Evolutionary conservation across 306 rosid genomes (phyloP).

Genomic region (Canavalia ensiformis): DNA sequence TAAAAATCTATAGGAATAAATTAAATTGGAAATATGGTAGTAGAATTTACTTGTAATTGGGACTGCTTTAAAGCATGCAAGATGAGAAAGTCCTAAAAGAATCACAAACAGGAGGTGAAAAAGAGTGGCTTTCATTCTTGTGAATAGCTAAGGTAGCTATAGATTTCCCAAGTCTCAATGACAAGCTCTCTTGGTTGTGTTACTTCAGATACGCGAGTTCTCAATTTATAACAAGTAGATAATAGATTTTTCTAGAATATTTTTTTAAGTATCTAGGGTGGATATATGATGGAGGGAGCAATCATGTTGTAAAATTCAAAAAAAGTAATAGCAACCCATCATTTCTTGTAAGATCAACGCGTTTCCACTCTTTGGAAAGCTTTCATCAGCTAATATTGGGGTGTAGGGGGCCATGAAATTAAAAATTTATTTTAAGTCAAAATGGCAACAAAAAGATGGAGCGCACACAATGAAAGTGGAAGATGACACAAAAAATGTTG

Average conservation of each 20-base stretch:
- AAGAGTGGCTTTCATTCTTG: conserved; percentile 58
- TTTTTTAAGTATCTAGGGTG: conserved; percentile 17
- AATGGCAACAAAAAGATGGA: conserved; percentile 42
- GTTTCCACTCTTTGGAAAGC: conserved; percentile 43
- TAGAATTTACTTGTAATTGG: conserved; percentile 69
- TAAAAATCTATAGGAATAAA: conserved; percentile 1
- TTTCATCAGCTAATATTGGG: conserved; percentile 33
- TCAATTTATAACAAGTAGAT: conserved; percentile 55
- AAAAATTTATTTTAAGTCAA: conserved; percentile 32
- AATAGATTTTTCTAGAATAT: conserved; percentile 42
- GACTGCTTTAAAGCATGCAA: conserved; percentile 67
- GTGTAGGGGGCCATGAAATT: conserved; percentile 30
- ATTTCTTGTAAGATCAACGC: conserved; percentile 48
- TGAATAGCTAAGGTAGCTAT: background rate
- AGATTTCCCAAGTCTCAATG: background rate
- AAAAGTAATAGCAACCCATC: conserved; percentile 54
- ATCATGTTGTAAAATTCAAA: conserved; percentile 53
- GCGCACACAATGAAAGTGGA: conserved; percentile 65
- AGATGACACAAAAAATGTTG: conserved; percentile 54
- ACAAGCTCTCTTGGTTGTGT: conserved; percentile 41
- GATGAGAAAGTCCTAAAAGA: conserved; percentile 63
- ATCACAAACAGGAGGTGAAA: conserved; percentile 61
- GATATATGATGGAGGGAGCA: conserved; percentile 36
- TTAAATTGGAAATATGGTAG: background rate
- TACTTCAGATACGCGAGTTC: conserved; percentile 32